Percentiles rank a stretch among this genome's conserved stretches.
These are phyloP conservation scores for Coniferiporia weirii DNA, from an alignment of 1,284 basidiomycete genomes.

Conservation along the genomic window DNA sequence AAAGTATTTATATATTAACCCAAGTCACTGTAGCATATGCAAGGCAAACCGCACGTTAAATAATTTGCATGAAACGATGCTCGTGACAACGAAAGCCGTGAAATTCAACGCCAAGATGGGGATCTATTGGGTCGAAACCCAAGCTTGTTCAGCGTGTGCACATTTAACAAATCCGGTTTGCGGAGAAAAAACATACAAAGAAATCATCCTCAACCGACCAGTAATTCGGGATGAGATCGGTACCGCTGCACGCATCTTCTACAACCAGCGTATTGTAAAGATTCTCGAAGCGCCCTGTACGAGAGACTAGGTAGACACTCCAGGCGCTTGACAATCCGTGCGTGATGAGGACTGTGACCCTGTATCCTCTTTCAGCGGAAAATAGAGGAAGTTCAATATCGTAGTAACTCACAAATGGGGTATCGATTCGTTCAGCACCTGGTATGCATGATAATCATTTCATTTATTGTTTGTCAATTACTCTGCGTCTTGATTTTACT, in stretches of 20 bases:
- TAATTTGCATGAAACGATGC: conserved; percentile 11
- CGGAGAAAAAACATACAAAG: conserved; percentile 10
- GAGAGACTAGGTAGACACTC: conserved; percentile 15
- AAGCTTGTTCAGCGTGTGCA: background rate
- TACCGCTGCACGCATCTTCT: conserved; percentile 16
- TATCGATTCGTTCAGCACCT: conserved; percentile 19
- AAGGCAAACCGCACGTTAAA: conserved; percentile 8
- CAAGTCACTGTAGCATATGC: too few relatives aligned
- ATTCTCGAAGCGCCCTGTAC: conserved; percentile 7
- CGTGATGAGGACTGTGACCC: conserved; percentile 16
- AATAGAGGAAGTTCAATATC: too few relatives aligned
- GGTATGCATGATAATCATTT: background rate
- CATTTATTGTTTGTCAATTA: background rate
- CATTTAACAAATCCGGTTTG: too few relatives aligned
- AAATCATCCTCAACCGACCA: conserved; percentile 13
- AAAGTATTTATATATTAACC: background rate
- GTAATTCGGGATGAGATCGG: conserved; percentile 16
- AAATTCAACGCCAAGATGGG: conserved; percentile 14
- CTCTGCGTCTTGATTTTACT: background rate
- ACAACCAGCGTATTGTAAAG: conserved; percentile 13
- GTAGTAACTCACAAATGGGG: conserved; percentile 18
- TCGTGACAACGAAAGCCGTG: background rate
- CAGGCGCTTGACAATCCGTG: conserved; percentile 18
- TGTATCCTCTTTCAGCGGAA: background rate
- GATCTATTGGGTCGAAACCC: background rate